Evolutionary conservation across 306 rosid species (phyloP), one percentile per base, ranked within the genome.

Genomic region (Vachellia pachyceras): DNA sequence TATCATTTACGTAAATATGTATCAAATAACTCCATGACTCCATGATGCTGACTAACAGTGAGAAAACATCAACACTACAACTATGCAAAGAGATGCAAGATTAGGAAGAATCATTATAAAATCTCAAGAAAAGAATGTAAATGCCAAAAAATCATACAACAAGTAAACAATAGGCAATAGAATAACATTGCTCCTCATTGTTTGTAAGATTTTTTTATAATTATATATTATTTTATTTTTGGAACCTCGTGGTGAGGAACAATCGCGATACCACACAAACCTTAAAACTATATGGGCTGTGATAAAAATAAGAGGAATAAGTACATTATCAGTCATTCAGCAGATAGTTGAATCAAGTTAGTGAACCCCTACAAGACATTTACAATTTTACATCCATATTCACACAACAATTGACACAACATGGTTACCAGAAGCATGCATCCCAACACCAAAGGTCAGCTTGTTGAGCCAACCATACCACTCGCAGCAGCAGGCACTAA

Each of bases 381-480:
- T 88, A 89, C 93, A 89, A n/a, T n/a, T n/a, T n/a, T n/a, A n/a
- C n/a, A n/a, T 55, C 60, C 85, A 89, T 92, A 58, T 81, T 9
- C 79, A 69, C 25, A 81, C 49, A 80, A 83, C 67, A 81, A 50
- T 75, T 40, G 69, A 9, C 57, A 71, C 87, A 58, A 69, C 79
- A 71, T 50, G 57, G 35, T 36, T 25, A 33, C 36, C 65, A 65
- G 72, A 18, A 47, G 82, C 36, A 57, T n/a, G n/a, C 14, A 77
- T n/a, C 67, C 39, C 71, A 46, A 25, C 41, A 55, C 18, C 49
- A 6, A 52, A 69, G 86, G 89, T 88, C 77, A 93, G 75, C 90
- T 90, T 70, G 90, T 87, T 82, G 88, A 73, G 71, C 94, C 97
- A 75, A 61, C 93, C 82, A 84, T 80, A 83, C 85, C 88, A 50